These are phyloP conservation scores for Alectoria sarmentosa DNA, from an alignment of 495 filamentous ascomycete species.

Conservation along the genomic window DNA sequence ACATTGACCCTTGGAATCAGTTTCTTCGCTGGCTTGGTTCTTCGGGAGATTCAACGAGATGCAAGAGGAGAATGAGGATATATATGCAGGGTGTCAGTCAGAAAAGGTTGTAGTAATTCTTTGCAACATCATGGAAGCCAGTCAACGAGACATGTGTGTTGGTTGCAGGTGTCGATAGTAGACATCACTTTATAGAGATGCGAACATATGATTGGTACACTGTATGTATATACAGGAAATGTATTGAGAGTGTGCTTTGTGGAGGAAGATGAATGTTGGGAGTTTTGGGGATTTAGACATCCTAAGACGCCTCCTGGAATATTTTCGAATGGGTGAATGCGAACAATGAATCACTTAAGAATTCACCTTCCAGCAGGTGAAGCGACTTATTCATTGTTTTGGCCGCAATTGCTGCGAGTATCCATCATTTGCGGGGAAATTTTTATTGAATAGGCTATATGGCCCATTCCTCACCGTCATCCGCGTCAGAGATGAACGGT, in stretches of 20 bases:
- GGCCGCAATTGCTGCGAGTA: neutral
- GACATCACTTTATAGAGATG: neutral
- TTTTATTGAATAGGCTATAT: constrained; percentile 38
- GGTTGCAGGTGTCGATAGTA: too few relatives aligned
- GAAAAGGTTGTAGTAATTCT: neutral
- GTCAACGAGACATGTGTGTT: neutral
- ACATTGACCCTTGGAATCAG: too few relatives aligned
- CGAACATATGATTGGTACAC: neutral
- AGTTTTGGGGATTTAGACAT: neutral
- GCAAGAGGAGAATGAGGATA: neutral
- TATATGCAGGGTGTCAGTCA: neutral
- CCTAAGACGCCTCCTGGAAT: neutral
- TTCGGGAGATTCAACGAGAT: neutral
- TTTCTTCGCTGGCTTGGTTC: too few relatives aligned
- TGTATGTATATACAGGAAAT: neutral
- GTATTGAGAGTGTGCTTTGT: neutral
- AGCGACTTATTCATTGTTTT: neutral
- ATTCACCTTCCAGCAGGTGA: neutral
- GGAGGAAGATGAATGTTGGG: neutral
- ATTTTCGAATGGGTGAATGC: neutral
- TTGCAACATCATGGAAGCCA: neutral
- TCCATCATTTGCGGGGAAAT: neutral
- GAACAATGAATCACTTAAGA: neutral
- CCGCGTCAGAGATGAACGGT: constrained; percentile 68
- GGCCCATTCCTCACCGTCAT: constrained; percentile 76